Conservation (phyloP, 108 stramenopile genomes). For the Aurantiochytrium sp. region DNA sequence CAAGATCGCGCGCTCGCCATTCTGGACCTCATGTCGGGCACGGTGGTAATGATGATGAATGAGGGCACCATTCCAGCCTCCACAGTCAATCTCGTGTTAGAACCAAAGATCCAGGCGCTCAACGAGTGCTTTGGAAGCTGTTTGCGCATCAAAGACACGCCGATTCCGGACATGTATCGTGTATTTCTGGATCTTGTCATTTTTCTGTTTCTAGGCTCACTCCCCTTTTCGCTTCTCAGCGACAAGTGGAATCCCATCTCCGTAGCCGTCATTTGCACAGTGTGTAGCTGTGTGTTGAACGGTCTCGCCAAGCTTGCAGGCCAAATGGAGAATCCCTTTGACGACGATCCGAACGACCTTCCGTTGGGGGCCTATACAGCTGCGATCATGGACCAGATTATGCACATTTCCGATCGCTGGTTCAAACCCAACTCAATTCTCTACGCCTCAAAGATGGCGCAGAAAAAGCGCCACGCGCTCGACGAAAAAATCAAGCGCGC, state of each 20-base stretch:
- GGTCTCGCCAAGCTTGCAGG: neutral
- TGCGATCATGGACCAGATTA: neutral
- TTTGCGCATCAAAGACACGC: neutral
- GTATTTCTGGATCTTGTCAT: neutral
- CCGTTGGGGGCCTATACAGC: neutral
- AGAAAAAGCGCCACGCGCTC: neutral
- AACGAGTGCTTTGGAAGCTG: neutral
- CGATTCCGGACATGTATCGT: neutral
- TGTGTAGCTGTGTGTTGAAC: neutral
- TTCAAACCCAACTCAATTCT: neutral
- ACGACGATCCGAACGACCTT: neutral
- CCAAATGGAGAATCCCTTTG: conserved; percentile 8
- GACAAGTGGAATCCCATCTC: neutral
- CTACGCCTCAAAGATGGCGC: neutral
- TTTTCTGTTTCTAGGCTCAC: neutral
- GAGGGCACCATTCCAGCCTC: neutral
- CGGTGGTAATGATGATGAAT: neutral
- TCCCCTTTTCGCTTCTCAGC: neutral
- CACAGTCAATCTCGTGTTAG: neutral
- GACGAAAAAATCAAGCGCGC: neutral
- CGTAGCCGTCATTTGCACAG: neutral
- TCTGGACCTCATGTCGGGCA: conserved; percentile 9
- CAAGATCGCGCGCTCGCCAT: neutral
- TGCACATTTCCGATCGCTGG: conserved; percentile 9
- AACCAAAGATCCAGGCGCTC: neutral